These are phyloP conservation scores for Pyrus bretschneideri DNA, from an alignment of 306 rosid genomes.

Conservation along the genomic window DNA sequence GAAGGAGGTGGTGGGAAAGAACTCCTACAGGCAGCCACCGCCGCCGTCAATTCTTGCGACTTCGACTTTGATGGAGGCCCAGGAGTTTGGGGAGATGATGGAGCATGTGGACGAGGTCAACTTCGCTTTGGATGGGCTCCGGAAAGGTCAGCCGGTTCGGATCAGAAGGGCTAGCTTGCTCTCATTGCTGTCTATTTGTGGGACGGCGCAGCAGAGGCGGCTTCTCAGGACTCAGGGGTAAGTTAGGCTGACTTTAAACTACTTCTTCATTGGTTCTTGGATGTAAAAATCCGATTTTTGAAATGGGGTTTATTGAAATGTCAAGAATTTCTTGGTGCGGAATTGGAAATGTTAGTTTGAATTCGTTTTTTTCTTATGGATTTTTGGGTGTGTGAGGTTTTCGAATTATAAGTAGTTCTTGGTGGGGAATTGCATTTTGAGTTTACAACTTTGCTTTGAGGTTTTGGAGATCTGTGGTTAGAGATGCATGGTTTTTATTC, in stretches of 20 bases:
- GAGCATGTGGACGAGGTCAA: slow-evolving; percentile 96
- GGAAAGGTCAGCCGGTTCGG: slow-evolving; percentile 81
- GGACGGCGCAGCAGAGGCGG: slow-evolving; percentile 74
- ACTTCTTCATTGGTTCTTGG: slow-evolving; percentile 1
- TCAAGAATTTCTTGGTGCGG: background rate
- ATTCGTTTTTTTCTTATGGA: background rate
- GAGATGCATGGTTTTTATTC: background rate
- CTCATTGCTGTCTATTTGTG: slow-evolving; percentile 71
- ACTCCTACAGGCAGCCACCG: background rate
- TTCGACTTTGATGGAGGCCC: slow-evolving; percentile 95
- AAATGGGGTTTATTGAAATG: background rate
- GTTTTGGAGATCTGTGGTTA: background rate
- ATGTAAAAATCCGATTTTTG: slow-evolving; percentile 4
- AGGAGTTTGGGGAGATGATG: slow-evolving; percentile 99
- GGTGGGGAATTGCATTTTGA: background rate
- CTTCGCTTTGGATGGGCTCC: slow-evolving; percentile 87
- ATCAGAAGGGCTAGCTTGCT: slow-evolving; percentile 89
- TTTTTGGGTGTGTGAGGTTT: background rate
- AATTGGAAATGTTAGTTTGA: background rate
- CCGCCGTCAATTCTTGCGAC: slow-evolving; percentile 50
- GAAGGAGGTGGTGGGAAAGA: slow-evolving; percentile 11
- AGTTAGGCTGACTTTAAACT: background rate
- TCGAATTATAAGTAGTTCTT: background rate
- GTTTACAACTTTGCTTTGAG: background rate
- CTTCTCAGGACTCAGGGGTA: slow-evolving; percentile 93